Base-by-base conservation (phyloP, 2,329 filamentous ascomycete genomes). In the Beauveria caledonica region DNA sequence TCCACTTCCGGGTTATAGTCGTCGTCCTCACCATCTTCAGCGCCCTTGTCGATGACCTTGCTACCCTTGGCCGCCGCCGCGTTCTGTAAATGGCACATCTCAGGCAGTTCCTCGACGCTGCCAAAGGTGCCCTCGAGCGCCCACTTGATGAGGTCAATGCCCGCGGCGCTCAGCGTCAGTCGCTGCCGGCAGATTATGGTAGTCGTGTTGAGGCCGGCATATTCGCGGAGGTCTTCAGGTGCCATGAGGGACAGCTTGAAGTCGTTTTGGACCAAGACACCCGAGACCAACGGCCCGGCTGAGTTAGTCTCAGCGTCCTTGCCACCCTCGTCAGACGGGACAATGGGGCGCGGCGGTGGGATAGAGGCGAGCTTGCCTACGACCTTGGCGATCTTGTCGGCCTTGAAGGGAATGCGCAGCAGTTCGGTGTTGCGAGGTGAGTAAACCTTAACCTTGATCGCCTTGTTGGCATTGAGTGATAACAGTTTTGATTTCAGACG, bases 171-270 rank as follows among this genome's bases (percentile, higher is more conserved):
- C 10, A 99, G 83, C 0, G 86, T 93, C 63, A 99, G 83, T 62
- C 91, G 88, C 73, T 99, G 93, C 67, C 91, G 92, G 78, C 94
- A 99, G 17, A 87, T 85, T 61, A 99, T 93, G 1, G 90, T 96
- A 0, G 94, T 97, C 0, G 94, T 97, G 3, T 92, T 97, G 33
- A 99, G 78, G n/a, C 94, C 94, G 0, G 94, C 94, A 71, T 96
- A 99, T 74, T 99, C 94, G 63, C 92, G 87, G 39, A 99, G 80
- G 71, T 99, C 94, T 67, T 97, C 94, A 0, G 94, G 92, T 0
- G 92, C 92, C 93, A 99, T 97, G 39, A 99, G 80, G 0, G 90
- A 95, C 70, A 99, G 85, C 73, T 97, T 96, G 74, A 99, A 97
- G 72, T 97, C 94, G 71, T 96, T 97, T 67, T 97, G 93, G 8